These are phyloP conservation scores for Neoboletus brunneissimus DNA, from an alignment of 768 basidiomycete species.

Conservation along the genomic window DNA sequence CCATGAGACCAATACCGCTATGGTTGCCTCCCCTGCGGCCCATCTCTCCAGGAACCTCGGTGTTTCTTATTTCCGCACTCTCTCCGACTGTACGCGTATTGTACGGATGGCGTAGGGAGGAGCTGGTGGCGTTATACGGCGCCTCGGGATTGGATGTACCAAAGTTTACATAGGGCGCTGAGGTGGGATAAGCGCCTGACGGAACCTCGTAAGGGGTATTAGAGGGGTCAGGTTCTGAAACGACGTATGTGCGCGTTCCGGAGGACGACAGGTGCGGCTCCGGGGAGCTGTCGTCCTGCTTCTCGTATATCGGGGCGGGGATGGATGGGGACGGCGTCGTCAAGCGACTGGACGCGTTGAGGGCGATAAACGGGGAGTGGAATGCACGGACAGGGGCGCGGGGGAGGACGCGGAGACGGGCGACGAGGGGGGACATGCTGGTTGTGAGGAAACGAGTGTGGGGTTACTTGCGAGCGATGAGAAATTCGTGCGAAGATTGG, in stretches of 20 bases:
- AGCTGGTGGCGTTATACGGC: constrained; percentile 44
- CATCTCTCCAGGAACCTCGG: constrained; percentile 45
- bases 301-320: constrained; percentile 50
- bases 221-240: constrained; percentile 67
- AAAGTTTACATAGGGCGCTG: constrained; percentile 46
- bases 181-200: constrained; percentile 61
- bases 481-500: constrained; percentile 26
- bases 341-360: constrained; percentile 40
- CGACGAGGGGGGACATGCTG: constrained; percentile 18
- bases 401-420: constrained; percentile 3
- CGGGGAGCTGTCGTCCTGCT: constrained; percentile 50
- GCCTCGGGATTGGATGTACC: constrained; percentile 36
- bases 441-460: constrained; percentile 16
- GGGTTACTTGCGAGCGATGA: background rate
- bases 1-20: constrained; percentile 44
- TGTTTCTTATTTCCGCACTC: constrained; percentile 45
- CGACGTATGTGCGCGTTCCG: constrained; percentile 65
- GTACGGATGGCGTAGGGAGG: constrained; percentile 39
- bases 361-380: constrained; percentile 62
- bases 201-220: constrained; percentile 66
- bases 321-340: constrained; percentile 33
- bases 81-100: constrained; percentile 44
- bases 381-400: constrained; percentile 44
- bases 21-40: constrained; percentile 35
- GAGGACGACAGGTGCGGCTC: constrained; percentile 45